Evolutionary conservation across 169 alveolate genomes (phyloP), one percentile per base, ranked within the genome.

Genomic region (Eimeria praecox): DNA sequence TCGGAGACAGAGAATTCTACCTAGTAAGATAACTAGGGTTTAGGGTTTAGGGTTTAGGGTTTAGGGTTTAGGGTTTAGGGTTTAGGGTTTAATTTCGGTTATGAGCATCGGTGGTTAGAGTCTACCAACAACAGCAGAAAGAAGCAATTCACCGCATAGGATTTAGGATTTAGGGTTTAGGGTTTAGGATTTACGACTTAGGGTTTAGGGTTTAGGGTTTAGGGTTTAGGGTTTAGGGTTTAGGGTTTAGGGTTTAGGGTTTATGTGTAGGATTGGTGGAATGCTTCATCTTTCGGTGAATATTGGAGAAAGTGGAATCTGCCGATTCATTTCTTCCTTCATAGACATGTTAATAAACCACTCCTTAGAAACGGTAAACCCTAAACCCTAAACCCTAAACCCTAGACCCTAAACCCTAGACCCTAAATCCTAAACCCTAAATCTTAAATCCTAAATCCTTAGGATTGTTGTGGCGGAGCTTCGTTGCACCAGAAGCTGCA

Each of bases 271-370:
- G 99, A 99, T 88, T 99, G 99, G 99, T 98, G 99, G 99, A 98
- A 98, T 91, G 98, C 99, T 52, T 97, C 98, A 30, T 97, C 98
- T 30, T 98, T 98, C 92, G 98, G 98, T 5, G 99, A 98, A 90
- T 98, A 98, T 96, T 98, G 99, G 99, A 96, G 99, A 64, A 98
- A 97, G 95, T 98, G 99, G 99, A 99, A 99, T 95, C 96, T 98
- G 35, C 99, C 99, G n/a, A 98, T 99, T 42, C 99, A 99, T 97
- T 98, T 97, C 95, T 99, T 98, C 97, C 97, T 99, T 18, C 96
- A 97, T 35, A 96, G 99, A 54, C 99, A 99, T 95, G 98, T 99
- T 35, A 98, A 98, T 96, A 98, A 98, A 97, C 99, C 99, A 27
- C 94, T 99, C 73, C 95, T 97, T 85, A 97, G 98, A 92, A 92